Percentiles rank a stretch among this genome's conserved stretches.
phyloP scores from a whole-genome alignment of 2,329 filamentous ascomycete species.

The Aspergillus latus region DNA sequence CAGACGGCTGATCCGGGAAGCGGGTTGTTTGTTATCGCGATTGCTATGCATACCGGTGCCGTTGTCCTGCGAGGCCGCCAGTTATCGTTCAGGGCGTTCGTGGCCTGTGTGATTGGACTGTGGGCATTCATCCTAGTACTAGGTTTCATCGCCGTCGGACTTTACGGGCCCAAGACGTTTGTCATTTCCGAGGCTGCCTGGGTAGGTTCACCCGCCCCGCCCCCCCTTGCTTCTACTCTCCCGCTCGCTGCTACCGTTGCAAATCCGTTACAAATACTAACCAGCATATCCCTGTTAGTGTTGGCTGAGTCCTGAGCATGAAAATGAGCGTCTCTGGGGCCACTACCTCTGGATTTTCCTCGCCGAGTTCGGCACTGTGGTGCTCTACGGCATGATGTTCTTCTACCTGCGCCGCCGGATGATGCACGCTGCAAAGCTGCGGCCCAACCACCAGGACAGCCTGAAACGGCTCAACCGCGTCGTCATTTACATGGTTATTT shows the following conservation, averaged over 20 bases:
- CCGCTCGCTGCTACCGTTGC: too few relatives aligned
- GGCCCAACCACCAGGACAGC: constrained; percentile 32
- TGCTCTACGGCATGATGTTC: constrained; percentile 51
- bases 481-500: constrained; percentile 48
- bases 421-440: constrained; percentile 33
- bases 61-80: constrained; percentile 51
- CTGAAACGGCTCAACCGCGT: constrained; percentile 40
- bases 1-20: constrained; percentile 53
- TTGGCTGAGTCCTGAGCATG: constrained; percentile 49
- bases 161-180: constrained; percentile 45
- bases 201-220: constrained; percentile 34
- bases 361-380: constrained; percentile 52
- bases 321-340: constrained; percentile 49
- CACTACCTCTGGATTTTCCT: constrained; percentile 58
- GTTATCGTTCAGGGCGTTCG: constrained; percentile 46
- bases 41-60: constrained; percentile 54
- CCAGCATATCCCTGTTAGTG: constrained; percentile 38
- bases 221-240: background rate
- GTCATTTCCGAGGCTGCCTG: constrained; percentile 51
- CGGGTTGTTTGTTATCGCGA: constrained; percentile 53
- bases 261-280: too few relatives aligned
- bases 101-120: constrained; percentile 42
- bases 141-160: constrained; percentile 48
- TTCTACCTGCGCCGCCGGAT: constrained; percentile 49
- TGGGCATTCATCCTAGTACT: constrained; percentile 50